These are phyloP conservation scores for Austroboletus novae-zelandiae DNA, from an alignment of 1,284 basidiomycete species.

Conservation along the genomic window DNA sequence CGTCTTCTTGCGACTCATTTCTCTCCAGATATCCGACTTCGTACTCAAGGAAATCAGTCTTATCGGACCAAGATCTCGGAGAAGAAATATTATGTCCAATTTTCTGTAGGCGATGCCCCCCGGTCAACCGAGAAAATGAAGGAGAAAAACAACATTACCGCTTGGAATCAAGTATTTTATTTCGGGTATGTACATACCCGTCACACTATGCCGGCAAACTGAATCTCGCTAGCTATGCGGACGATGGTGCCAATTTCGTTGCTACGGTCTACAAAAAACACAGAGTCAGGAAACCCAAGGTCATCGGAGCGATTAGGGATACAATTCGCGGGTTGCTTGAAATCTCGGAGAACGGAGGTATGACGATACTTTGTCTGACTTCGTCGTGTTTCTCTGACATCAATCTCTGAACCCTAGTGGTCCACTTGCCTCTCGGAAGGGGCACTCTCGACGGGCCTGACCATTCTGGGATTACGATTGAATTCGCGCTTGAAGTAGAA, in stretches of 20 bases:
- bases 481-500: neutral
- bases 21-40: neutral
- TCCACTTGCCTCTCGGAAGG: neutral
- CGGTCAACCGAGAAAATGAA: neutral
- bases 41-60: neutral
- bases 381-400: neutral
- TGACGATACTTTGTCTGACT: neutral
- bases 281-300: neutral
- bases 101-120: neutral
- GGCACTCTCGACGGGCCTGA: neutral
- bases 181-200: neutral
- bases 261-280: neutral
- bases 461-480: neutral
- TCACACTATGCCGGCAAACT: neutral
- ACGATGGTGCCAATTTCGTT: neutral
- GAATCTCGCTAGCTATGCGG: neutral
- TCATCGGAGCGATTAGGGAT: neutral
- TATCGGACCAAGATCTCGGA: too few relatives aligned
- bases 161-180: neutral
- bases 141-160: neutral
- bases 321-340: neutral
- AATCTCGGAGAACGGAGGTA: neutral
- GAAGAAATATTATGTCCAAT: neutral
- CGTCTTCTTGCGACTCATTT: neutral
- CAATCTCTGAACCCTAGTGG: neutral